Evolutionary conservation across 2,329 filamentous ascomycete genomes (phyloP).

Genomic region (Aureobasidium pullulans): DNA sequence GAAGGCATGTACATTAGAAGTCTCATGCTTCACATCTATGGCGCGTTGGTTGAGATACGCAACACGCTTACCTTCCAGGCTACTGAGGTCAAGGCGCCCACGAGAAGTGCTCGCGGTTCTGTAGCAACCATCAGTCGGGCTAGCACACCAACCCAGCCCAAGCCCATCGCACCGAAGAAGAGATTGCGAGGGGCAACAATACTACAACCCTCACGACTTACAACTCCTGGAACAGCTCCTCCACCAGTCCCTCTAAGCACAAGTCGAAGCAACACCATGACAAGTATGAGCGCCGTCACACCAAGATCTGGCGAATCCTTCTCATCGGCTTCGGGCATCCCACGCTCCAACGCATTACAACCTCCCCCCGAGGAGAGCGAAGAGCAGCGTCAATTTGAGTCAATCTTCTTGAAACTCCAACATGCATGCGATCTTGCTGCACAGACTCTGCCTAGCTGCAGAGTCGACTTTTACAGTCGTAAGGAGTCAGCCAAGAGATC

Average conservation of each 20-base stretch:
- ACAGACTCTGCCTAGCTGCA: conserved; percentile 62
- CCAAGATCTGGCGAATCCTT: conserved; percentile 81
- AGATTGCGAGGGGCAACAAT: conserved; percentile 46
- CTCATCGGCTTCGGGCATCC: conserved; percentile 34
- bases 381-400: conserved; percentile 75
- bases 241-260: conserved; percentile 39
- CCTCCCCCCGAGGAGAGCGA: conserved; percentile 48
- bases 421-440: conserved; percentile 67
- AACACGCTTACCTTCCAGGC: conserved; percentile 51
- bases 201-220: conserved; percentile 36
- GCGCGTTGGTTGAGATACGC: conserved; percentile 51
- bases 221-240: conserved; percentile 25
- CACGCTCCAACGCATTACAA: conserved; percentile 40
- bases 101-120: conserved; percentile 23
- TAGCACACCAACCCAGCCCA: conserved; percentile 41
- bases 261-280: conserved; percentile 48
- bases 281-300: conserved; percentile 47
- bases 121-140: conserved; percentile 27
- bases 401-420: conserved; percentile 69
- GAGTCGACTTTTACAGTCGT: conserved; percentile 57
- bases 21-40: conserved; percentile 52
- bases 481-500: conserved; percentile 51
- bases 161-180: conserved; percentile 32
- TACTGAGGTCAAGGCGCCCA: conserved; percentile 28
- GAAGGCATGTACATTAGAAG: conserved; percentile 52